These are phyloP conservation scores for Dorcoceras hygrometricum DNA, from an alignment of 257 asterid genomes.

Conservation along the genomic window DNA sequence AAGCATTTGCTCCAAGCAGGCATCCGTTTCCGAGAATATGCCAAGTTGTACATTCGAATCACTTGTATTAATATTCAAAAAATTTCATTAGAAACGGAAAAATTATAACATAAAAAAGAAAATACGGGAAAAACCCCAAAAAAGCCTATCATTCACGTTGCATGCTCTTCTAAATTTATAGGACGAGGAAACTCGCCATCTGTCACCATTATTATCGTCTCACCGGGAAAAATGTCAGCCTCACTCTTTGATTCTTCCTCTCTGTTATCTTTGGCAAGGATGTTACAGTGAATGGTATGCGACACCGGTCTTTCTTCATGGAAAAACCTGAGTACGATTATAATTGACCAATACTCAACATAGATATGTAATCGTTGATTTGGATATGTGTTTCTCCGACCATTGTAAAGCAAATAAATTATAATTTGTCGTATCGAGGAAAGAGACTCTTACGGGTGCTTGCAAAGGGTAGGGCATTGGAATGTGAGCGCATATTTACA, in stretches of 20 bases:
- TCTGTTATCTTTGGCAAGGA: slow-evolving; percentile 48
- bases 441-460: slow-evolving; percentile 79
- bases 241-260: slow-evolving; percentile 32
- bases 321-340: slow-evolving; percentile 55
- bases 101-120: background rate
- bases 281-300: slow-evolving; percentile 82
- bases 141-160: slow-evolving; percentile 30
- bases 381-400: background rate
- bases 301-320: slow-evolving; percentile 83
- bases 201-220: slow-evolving; percentile 60
- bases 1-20: too few relatives aligned
- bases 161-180: slow-evolving; percentile 47
- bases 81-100: too few relatives aligned
- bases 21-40: too few relatives aligned
- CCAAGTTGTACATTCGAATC: too few relatives aligned
- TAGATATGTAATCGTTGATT: background rate
- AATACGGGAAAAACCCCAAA: background rate
- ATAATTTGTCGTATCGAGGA: background rate
- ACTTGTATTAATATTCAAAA: too few relatives aligned
- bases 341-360: background rate
- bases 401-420: background rate
- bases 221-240: slow-evolving; percentile 34
- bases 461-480: slow-evolving; percentile 94
- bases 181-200: slow-evolving; percentile 36
- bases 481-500: slow-evolving; percentile 96